Evolutionary conservation across 2,329 filamentous ascomycete species (phyloP), one percentile per base, ranked within the genome.

Genomic region (Aspergillus udagawae): DNA sequence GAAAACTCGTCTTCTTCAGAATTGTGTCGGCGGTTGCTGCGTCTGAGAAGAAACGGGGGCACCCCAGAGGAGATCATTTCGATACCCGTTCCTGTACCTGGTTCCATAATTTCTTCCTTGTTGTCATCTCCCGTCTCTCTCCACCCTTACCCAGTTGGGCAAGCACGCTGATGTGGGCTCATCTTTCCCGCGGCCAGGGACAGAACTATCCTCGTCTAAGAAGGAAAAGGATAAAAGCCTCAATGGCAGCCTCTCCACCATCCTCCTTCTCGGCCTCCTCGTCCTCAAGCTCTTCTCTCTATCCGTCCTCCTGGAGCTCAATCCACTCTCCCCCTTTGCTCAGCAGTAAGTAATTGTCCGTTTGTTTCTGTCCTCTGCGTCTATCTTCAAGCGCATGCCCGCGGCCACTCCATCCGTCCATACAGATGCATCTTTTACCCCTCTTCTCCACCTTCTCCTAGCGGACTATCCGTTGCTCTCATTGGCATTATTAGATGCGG

Each of bases 241-340:
- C 57, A 52, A 62, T 66, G 61, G 56, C 61, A 45, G 49, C 55
- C 53, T 60, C 56, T 54, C 56, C 49, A 28, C 55, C 57, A 32
- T 64, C 64, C 29, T 60, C 60, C 20, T 61, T 57, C 8, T 66
- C 63, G 44, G 55, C 64, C 3, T 63, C 51, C 28, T 63, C 61
- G 12, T 59, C 59, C 29, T 64, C 61, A 14, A 63, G 62, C 51
- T 58, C 63, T 25, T 66, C 61, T 4, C 57, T 66, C 45, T 71
- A 70, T 60, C 68, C 67, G n/a, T 72, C 69, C 2, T 72, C 69
- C n/a, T 63, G 56, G 59, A 70, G 67, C 57, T 70, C 66, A 17
- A 50, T 59, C n/a, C 51, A 61, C 50, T 66, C 63, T 27, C 59
- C 58, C 9, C 60, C 64, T 25, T 60, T 56, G 35, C 54, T 60